phyloP scores from a whole-genome alignment of 352 stramenopile genomes.

The Phytopythium litorale region DNA sequence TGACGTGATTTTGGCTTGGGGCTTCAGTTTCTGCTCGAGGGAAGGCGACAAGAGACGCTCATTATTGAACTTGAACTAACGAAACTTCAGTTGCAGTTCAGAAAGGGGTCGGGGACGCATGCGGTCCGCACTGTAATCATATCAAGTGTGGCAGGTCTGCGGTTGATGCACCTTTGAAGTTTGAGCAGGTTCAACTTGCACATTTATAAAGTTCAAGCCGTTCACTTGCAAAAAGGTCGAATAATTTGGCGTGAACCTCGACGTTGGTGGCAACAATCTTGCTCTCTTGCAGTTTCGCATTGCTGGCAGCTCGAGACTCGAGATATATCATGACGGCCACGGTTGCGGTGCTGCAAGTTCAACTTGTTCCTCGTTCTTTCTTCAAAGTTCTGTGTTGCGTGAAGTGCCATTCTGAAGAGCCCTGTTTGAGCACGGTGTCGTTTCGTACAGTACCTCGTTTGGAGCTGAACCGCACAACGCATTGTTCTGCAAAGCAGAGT shows the following conservation, averaged over 20 bases:
- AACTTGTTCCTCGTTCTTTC: conserved; percentile 1
- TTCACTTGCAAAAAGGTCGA: conserved; percentile 2
- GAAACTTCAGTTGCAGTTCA: conserved; percentile 23
- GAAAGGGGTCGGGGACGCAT: conserved; percentile 3
- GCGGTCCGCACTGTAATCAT: neutral
- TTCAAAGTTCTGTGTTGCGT: neutral
- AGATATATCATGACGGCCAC: neutral
- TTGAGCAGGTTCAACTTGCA: conserved; percentile 1
- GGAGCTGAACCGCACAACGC: too few relatives aligned
- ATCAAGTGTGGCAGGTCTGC: neutral
- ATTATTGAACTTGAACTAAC: conserved; percentile 27
- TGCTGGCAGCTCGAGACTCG: neutral
- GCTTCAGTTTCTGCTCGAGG: conserved; percentile 21
- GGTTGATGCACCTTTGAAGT: neutral
- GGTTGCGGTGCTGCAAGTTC: neutral
- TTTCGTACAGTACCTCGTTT: too few relatives aligned
- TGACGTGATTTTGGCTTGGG: neutral
- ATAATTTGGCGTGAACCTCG: neutral
- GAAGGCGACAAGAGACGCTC: neutral
- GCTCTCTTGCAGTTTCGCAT: neutral
- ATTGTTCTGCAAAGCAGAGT: too few relatives aligned
- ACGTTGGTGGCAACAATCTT: too few relatives aligned
- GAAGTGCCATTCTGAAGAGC: too few relatives aligned
- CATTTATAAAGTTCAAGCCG: neutral
- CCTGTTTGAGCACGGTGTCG: too few relatives aligned